Evolutionary conservation across 352 stramenopile genomes (phyloP), one percentile per base, ranked within the genome.

Genomic region (Phytophthora litchii): DNA sequence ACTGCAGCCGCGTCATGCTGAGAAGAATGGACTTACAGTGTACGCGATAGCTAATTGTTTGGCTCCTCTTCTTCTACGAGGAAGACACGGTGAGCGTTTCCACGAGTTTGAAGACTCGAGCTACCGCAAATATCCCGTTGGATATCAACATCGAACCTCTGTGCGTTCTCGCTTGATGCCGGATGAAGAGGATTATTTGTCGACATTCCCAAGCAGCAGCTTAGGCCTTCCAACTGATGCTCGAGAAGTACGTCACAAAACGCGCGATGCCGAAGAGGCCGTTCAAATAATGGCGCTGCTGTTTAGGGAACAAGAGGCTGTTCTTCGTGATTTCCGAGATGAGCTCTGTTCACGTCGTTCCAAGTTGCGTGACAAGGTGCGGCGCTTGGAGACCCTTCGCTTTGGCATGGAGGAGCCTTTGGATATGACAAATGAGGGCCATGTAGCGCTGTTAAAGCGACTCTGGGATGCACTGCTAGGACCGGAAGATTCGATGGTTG

Each of bases 341-440:
- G 82, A 94, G 46, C 56, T 94, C 23, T 57, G 57, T n/a, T 54
- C 52, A 17, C 75, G 75, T 4, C 76, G 81, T 16, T 58, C 31
- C 0, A 68, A 73, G 25, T 52, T 94, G 45, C 70, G 77, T 27
- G 75, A 85, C 29, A 94, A 94, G 65, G 80, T 94, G 23, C 73
- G 60, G 10, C 54, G 52, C 16, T 64, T 94, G 46, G 85, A 94
- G 62, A 77, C 70, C 3, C 64, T 94, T 16, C 80, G 85, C 9
- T 86, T 87, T 56, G 81, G 86, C 40, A 74, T 94, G 62, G 82
- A 89, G 42, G 80, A 90, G 43, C 61, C 70, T 17, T 73, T 94
- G 21, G 85, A 92, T 31, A 49, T 64, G 31, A 70, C 58, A 21
- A 91, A 91, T 31, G 17, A 64, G 14, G 50, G 13, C 13, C 86